A percentile compares a stretch with the other conserved stretches of the same genome.
These are phyloP conservation scores for Selaginella moellendorffii DNA, from an alignment of 75 land plant species.

Conservation along the genomic window DNA sequence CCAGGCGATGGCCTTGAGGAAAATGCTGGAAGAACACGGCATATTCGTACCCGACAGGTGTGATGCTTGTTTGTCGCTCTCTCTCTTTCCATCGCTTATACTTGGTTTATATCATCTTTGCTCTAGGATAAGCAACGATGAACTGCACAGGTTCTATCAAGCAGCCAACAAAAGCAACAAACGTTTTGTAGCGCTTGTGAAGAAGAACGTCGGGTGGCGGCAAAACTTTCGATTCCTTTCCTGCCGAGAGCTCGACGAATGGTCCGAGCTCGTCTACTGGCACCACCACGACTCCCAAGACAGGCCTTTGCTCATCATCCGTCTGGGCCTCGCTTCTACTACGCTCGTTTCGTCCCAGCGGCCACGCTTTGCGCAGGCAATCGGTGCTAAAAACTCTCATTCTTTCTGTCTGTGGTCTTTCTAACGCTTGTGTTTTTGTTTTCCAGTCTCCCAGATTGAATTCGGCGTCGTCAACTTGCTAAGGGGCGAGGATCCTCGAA, in stretches of 20 bases:
- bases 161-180: conserved; percentile 58
- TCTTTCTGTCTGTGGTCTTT: not conserved
- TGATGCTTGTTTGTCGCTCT: not conserved
- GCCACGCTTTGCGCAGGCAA: conserved; percentile 72
- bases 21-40: conserved; percentile 44
- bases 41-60: conserved; percentile 67
- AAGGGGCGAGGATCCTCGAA: conserved; percentile 39
- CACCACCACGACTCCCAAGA: conserved; percentile 51
- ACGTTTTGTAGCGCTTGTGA: conserved; percentile 30
- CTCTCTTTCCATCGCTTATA: not conserved
- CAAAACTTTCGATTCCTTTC: conserved; percentile 45
- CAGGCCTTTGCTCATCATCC: conserved; percentile 64
- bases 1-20: conserved; percentile 27
- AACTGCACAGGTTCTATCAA: conserved; percentile 50
- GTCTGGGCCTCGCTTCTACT: conserved; percentile 63
- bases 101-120: not conserved
- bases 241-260: conserved; percentile 44
- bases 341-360: conserved; percentile 36
- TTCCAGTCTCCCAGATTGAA: conserved; percentile 88
- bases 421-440: conserved; percentile 7
- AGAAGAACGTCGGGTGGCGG: conserved; percentile 70
- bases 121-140: conserved; percentile 59
- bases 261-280: conserved; percentile 82
- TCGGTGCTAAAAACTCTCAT: conserved; percentile 34
- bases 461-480: conserved; percentile 50